These are phyloP conservation scores for Chrysanthemum seticuspe DNA, from an alignment of 129 eudicot genomes.

Conservation along the genomic window DNA sequence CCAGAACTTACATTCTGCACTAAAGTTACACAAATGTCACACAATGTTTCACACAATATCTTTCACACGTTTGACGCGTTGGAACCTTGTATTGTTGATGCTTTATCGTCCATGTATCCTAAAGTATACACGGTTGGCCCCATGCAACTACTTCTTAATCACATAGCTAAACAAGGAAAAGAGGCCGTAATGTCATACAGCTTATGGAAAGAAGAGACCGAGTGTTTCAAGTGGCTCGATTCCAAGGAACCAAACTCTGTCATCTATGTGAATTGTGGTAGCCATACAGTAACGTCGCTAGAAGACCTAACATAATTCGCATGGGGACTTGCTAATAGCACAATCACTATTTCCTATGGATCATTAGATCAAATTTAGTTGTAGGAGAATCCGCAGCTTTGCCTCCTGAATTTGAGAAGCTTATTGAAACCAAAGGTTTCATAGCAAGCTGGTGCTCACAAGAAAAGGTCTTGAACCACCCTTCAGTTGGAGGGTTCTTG, in stretches of 20 bases:
- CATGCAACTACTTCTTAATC: slow-evolving; percentile 22
- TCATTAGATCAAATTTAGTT: slow-evolving; percentile 5
- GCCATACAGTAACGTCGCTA: background rate
- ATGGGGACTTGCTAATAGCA: slow-evolving; percentile 33
- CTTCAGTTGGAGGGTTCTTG: slow-evolving; percentile 19
- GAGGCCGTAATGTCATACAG: slow-evolving; percentile 1
- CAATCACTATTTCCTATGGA: slow-evolving; percentile 26
- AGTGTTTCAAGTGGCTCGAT: slow-evolving; percentile 25
- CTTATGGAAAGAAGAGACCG: slow-evolving; percentile 28
- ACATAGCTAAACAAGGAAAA: background rate
- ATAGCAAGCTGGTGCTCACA: slow-evolving; percentile 29
- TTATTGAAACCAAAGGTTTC: slow-evolving; percentile 16
- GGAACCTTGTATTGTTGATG: slow-evolving; percentile 24
- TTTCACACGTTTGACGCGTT: slow-evolving; percentile 28
- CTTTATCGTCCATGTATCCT: slow-evolving; percentile 19
- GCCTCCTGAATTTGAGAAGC: slow-evolving; percentile 21
- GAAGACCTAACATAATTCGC: slow-evolving; percentile 20
- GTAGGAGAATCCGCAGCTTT: background rate
- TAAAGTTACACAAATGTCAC: background rate
- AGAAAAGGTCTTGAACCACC: slow-evolving; percentile 28
- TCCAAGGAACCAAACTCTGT: slow-evolving; percentile 18
- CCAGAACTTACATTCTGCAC: background rate
- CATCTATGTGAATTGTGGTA: slow-evolving; percentile 28
- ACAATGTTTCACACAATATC: slow-evolving; percentile 5
- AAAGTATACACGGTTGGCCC: slow-evolving; percentile 31